Evolutionary conservation across 202 grass and related monocot genomes (phyloP).

Genomic region (Cymbopogon flexuosus): DNA sequence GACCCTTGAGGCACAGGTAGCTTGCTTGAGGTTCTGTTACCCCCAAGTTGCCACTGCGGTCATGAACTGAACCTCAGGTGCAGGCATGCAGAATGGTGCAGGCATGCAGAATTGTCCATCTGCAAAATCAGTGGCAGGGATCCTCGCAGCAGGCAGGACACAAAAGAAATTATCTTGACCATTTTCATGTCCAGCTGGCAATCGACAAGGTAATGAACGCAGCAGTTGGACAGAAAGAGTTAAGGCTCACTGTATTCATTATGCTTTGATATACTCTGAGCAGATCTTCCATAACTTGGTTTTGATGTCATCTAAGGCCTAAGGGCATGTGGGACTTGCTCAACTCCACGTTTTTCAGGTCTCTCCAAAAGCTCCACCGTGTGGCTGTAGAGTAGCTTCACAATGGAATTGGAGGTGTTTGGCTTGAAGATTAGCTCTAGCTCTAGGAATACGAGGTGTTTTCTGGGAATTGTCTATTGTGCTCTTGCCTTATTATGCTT

Average conservation of each 20-base stretch:
- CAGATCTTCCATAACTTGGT: background rate
- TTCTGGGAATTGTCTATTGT: too few species aligned
- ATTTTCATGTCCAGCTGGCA: background rate
- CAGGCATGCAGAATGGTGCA: background rate
- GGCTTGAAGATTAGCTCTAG: background rate
- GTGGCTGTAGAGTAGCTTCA: background rate
- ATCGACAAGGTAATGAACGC: background rate
- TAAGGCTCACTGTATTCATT: background rate
- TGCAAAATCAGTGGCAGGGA: background rate
- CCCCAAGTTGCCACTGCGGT: background rate
- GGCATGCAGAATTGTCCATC: background rate
- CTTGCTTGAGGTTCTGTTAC: background rate
- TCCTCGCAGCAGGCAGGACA: background rate
- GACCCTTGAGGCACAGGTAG: background rate
- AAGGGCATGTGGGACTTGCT: background rate
- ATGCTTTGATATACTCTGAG: background rate
- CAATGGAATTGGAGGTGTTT: background rate
- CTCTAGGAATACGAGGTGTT: background rate
- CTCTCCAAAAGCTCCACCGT: background rate
- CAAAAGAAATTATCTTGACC: background rate
- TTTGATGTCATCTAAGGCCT: background rate
- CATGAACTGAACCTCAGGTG: background rate
- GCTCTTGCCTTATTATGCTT: too few species aligned
- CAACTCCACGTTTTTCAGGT: background rate
- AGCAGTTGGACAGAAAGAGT: background rate